Evolutionary conservation across 768 basidiomycete species (phyloP), one percentile per base, ranked within the genome.

Genomic region (Crepidotus variabilis): DNA sequence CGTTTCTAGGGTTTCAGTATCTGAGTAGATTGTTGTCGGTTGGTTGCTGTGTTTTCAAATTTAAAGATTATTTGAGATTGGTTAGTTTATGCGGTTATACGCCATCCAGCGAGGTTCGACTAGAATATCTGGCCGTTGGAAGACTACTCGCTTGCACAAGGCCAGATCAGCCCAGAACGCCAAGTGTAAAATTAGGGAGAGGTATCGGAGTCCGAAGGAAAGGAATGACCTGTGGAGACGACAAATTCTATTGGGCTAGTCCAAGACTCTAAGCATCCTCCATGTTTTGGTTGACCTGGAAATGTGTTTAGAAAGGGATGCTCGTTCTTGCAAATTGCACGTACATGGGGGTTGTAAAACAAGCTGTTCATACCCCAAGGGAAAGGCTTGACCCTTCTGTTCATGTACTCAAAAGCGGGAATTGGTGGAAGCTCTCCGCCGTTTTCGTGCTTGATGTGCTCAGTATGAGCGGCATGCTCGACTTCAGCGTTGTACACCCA

Each of bases 321-420:
- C n/a, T 16, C 14, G 47, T 24, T 34, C 28, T 14, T 22, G 14
- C 2, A 14, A 16, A 49, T 47, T 10, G 21, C 11, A 9, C 23
- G 14, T 67, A 89, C 91, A 62, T 82, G 76, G 51, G 84, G 70
- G 69, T 91, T 93, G 76, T 81, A 94, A 79, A 94, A 94, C 16
- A 94, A 79, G 13, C 82, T 80, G 81, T 94, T 94, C 63, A 62
- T 71, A 21, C 92, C 92, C 92, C 92, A 94, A 18, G 92, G 92
- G 79, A 80, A 94, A 39, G 91, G 88, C 71, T 90, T 91, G 57
- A 69, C 69, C 58, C 92, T 78, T 64, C 76, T 82, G 76, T 92
- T 92, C 71, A 94, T 64, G 75, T 87, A 90, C 45, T 90, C 82
- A 65, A 84, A 94, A n/a, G 73, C 74, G 45, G 91, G 89, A 24